Conservation (phyloP, 106 monocot genomes). For the Hemerocallis citrina region DNA sequence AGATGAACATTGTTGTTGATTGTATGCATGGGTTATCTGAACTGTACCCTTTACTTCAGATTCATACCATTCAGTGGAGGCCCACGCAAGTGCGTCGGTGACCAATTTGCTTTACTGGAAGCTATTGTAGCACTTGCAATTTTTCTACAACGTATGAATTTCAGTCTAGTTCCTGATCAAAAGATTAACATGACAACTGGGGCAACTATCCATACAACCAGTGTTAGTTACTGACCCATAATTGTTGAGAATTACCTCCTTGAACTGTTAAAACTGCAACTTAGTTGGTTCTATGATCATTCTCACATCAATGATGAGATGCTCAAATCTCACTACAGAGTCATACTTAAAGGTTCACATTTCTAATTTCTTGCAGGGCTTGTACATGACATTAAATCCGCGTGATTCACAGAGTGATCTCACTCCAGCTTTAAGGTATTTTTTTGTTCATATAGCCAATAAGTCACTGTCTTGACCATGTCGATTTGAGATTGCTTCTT, state of each 20-base stretch:
- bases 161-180: constrained; percentile 72
- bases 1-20: too few relatives aligned
- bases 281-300: background rate
- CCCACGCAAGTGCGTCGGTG: constrained; percentile 90
- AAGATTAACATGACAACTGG: constrained; percentile 95
- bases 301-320: background rate
- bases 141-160: constrained; percentile 60
- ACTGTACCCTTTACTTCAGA: constrained; percentile 11
- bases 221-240: constrained; percentile 71
- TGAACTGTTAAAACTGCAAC: too few relatives aligned
- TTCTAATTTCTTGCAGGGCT: constrained; percentile 21
- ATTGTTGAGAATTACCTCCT: too few relatives aligned
- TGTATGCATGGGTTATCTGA: too few relatives aligned
- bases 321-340: background rate
- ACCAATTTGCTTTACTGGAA: constrained; percentile 90
- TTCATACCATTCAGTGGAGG: constrained; percentile 94
- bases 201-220: constrained; percentile 87
- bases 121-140: constrained; percentile 70
- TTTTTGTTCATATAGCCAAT: too few relatives aligned
- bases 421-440: constrained; percentile 21
- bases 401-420: constrained; percentile 11
- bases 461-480: too few relatives aligned
- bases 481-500: too few relatives aligned
- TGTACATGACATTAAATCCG: constrained; percentile 41
- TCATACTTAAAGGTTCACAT: background rate